Evolutionary conservation across 257 asterid genomes (phyloP), one percentile per base, ranked within the genome.

Genomic region (Primulina huaijiensis): DNA sequence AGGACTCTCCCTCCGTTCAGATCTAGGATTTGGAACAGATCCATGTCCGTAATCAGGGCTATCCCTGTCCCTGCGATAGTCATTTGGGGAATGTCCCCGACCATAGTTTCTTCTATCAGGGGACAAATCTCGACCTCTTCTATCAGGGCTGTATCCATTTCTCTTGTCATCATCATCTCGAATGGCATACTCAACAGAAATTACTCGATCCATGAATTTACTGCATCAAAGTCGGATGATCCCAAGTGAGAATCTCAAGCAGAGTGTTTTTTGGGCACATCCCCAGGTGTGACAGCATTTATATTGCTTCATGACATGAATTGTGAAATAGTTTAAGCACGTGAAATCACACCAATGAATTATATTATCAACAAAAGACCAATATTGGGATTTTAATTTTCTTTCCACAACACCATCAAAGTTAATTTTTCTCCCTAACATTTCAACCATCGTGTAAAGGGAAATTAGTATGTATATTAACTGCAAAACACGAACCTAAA

Each of bases 31-130:
- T 61, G 89, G 96, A 37, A 81, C 72, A 37, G 92, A 73, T 62
- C 92, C 96, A 75, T 77, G 97, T 23, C 97, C 97, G 74, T 91
- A 89, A 74, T 91, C 97, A 72, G 97, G 97, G 82, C 97, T 91
- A 61, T 89, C 96, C 83, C 96, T 86, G 57, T 86, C 85, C 88
- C 93, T 80, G 27, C 84, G 86, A 60, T 85, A 83, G 38, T 95
- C 92, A 65, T 95, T 89, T 27, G 92, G 87, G 3, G 96, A 89
- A 56, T 92, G 92, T 23, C 87, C 84, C 4, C 83, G 91, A 46
- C 84, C 95, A 75, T 83, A 82, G 65, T 80, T 79, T 78, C 90
- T 78, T 66, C 87, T 74, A 67, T 75, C 89, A 12, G 92, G 90
- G 46, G 94, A 87, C 17, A 62, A 64, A 59, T 88, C 89, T 35